Conservation (phyloP, 176 grass and related monocot genomes). For the Hyparrhenia diplandra region DNA sequence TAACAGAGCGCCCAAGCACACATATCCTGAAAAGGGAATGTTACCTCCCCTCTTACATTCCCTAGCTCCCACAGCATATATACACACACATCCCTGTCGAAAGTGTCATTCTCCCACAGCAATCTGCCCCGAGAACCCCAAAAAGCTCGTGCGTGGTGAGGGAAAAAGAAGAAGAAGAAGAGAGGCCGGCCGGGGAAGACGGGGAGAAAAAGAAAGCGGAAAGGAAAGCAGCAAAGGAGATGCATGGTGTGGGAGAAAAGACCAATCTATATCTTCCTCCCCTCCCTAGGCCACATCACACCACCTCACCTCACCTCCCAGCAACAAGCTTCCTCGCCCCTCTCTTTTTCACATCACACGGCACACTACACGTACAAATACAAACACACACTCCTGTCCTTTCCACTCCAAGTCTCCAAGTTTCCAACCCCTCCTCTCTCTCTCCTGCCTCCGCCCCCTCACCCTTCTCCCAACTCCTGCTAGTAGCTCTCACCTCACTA, state of each 20-base stretch:
- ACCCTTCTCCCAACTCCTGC: background rate
- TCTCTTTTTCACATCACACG: constrained; percentile 34
- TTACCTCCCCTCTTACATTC: background rate
- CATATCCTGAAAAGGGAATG: no score
- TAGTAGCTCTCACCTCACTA: background rate
- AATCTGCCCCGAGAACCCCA: constrained; percentile 35
- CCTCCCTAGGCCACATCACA: background rate
- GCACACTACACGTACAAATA: constrained; percentile 32
- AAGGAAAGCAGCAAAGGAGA: no score
- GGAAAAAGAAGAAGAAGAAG: background rate
- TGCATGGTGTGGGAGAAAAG: constrained; percentile 54
- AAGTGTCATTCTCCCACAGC: constrained; percentile 50
- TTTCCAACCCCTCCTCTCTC: background rate
- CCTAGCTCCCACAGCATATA: constrained; percentile 23
- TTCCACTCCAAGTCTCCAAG: constrained; percentile 1
- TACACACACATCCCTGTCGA: constrained; percentile 29
- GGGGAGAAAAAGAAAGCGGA: no score
- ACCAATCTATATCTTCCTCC: constrained; percentile 47
- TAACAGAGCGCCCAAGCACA: no score
- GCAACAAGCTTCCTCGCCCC: constrained; percentile 7
- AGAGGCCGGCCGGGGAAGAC: no score
- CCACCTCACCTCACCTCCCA: background rate
- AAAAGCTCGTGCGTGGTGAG: constrained; percentile 18
- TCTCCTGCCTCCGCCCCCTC: no score
- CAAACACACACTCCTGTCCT: constrained; percentile 41